A percentile compares a stretch with the other conserved stretches of the same genome.
Conservation (phyloP, 768 basidiomycete genomes). For the Lactifluus pinguis region DNA sequence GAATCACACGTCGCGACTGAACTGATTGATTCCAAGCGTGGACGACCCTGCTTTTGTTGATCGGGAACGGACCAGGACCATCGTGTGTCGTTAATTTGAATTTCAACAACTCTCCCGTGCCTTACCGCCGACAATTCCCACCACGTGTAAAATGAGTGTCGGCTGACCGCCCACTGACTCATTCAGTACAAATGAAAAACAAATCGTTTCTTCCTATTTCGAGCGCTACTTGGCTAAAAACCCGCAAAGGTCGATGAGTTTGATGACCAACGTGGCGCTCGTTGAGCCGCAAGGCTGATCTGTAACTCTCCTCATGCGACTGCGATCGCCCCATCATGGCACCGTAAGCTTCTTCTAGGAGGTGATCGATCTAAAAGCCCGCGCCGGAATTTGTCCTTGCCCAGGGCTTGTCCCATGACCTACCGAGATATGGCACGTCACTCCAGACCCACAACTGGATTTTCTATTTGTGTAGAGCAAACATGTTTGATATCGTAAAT, state of each 20-base stretch:
- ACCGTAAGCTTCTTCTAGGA: background rate
- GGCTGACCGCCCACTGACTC: constrained; percentile 7
- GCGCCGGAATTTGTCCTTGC: constrained; percentile 1
- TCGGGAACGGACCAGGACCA: background rate
- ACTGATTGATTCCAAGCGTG: too few species aligned
- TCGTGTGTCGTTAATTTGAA: constrained; percentile 6
- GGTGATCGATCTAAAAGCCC: background rate
- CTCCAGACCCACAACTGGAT: background rate
- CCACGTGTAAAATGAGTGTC: constrained; percentile 2
- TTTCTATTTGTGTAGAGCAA: background rate
- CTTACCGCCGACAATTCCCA: background rate
- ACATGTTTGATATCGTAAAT: constrained; percentile 1
- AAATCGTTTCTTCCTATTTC: background rate
- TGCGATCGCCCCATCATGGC: background rate
- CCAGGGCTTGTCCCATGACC: constrained; percentile 9
- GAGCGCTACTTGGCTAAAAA: constrained; percentile 1
- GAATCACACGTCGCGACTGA: too few species aligned
- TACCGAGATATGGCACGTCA: background rate
- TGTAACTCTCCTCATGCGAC: background rate
- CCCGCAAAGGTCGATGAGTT: background rate
- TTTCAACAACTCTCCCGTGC: constrained; percentile 7
- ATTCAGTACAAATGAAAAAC: background rate
- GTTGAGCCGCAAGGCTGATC: constrained; percentile 5
- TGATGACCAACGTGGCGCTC: constrained; percentile 10
- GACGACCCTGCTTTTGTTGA: background rate